A percentile compares a stretch with the other conserved stretches of the same genome.
These are phyloP conservation scores for Basidiobolus meristosporus DNA, from an alignment of 371 early-diverging fungal genomes.

Conservation along the genomic window DNA sequence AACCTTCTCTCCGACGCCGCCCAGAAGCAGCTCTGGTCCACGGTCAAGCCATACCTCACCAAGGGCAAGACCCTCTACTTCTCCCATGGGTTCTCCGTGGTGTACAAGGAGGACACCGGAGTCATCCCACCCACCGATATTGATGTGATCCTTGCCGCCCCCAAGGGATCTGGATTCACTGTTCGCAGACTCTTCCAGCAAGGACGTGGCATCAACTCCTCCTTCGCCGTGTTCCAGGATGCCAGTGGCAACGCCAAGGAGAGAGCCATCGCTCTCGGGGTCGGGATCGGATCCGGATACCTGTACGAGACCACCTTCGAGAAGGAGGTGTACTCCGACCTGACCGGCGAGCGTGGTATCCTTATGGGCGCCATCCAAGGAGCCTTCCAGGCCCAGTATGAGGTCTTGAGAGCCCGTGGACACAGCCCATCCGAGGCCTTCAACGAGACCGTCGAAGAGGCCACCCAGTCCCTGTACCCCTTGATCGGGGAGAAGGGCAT, in stretches of 20 bases:
- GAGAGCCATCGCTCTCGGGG: slow-evolving; percentile 80
- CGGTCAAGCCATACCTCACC: slow-evolving; percentile 74
- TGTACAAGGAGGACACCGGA: slow-evolving; percentile 82
- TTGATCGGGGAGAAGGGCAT: slow-evolving; percentile 92
- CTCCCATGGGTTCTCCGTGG: slow-evolving; percentile 92
- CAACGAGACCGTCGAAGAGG: slow-evolving; percentile 98
- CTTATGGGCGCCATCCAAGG: slow-evolving; percentile 97
- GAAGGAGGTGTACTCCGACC: slow-evolving; percentile 93
- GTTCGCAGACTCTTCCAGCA: slow-evolving; percentile 90
- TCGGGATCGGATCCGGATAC: slow-evolving; percentile 91
- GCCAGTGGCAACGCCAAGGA: slow-evolving; percentile 83
- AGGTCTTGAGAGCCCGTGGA: slow-evolving; percentile 82
- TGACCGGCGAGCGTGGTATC: slow-evolving; percentile 93
- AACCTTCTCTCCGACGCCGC: slow-evolving; percentile 93
- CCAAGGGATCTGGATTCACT: slow-evolving; percentile 92
- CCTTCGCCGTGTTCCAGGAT: slow-evolving; percentile 90
- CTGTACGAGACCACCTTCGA: slow-evolving; percentile 92
- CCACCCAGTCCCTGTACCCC: slow-evolving; percentile 92
- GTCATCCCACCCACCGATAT: slow-evolving; percentile 82
- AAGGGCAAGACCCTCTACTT: slow-evolving; percentile 96
- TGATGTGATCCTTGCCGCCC: slow-evolving; percentile 90
- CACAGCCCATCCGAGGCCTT: slow-evolving; percentile 96
- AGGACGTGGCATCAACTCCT: slow-evolving; percentile 94
- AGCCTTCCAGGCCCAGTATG: slow-evolving; percentile 91
- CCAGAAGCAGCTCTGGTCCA: slow-evolving; percentile 83